Evolutionary conservation across 1,284 basidiomycete species (phyloP).

Genomic region (Cutaneotrichosporon sp.): DNA sequence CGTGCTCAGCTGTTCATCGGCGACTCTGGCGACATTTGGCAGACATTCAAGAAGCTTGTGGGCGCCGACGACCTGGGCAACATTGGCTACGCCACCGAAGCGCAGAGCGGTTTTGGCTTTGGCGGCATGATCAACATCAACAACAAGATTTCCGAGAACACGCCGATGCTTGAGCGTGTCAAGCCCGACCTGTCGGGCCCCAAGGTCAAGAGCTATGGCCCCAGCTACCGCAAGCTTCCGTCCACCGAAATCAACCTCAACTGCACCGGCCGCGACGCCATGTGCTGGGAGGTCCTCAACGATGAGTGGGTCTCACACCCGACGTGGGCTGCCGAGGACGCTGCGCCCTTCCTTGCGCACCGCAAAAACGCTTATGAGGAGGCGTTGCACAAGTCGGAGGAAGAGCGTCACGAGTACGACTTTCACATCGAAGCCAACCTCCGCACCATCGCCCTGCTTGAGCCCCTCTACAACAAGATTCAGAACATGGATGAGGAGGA

Average conservation of each 20-base stretch:
- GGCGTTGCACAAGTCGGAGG: slow-evolving; percentile 91
- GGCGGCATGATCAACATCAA: slow-evolving; percentile 50
- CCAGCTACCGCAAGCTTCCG: slow-evolving; percentile 87
- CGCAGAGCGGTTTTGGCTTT: slow-evolving; percentile 51
- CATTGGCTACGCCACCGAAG: slow-evolving; percentile 64
- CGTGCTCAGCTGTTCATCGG: slow-evolving; percentile 72
- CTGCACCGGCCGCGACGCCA: slow-evolving; percentile 90
- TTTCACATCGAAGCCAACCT: slow-evolving; percentile 90
- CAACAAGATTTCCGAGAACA: slow-evolving; percentile 51
- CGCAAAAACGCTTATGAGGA: slow-evolving; percentile 98
- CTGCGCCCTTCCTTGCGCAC: slow-evolving; percentile 86
- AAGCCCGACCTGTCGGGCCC: slow-evolving; percentile 50
- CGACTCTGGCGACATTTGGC: slow-evolving; percentile 68
- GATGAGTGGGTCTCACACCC: slow-evolving; percentile 97
- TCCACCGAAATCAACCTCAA: slow-evolving; percentile 78
- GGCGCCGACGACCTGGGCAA: slow-evolving; percentile 69
- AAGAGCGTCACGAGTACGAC: slow-evolving; percentile 97
- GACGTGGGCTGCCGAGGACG: slow-evolving; percentile 92
- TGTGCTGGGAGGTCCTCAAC: slow-evolving; percentile 94
- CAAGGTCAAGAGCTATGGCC: slow-evolving; percentile 57
- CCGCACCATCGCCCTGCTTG: slow-evolving; percentile 86
- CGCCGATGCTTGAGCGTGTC: slow-evolving; percentile 59
- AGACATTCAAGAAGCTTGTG: slow-evolving; percentile 80
- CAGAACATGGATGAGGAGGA: slow-evolving; percentile 87
- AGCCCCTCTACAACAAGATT: slow-evolving; percentile 81